Evolutionary conservation across 257 asterid species (phyloP), one percentile per base, ranked within the genome.

Genomic region (Nicotiana benthamiana): DNA sequence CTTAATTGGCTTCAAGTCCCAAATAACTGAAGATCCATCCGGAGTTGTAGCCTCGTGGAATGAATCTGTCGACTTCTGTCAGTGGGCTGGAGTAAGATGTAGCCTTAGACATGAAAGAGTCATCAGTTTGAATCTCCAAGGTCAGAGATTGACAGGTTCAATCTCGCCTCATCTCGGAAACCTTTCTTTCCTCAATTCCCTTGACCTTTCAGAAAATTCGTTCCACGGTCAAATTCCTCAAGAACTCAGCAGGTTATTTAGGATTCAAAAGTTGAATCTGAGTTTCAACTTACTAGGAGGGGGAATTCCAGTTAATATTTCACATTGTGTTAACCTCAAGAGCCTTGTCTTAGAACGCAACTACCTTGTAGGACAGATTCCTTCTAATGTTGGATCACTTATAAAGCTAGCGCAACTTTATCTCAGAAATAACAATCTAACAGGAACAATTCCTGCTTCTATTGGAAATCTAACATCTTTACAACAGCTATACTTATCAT

Each of bases 31-130:
- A 46, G 93, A 88, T 65, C 93, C 90, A n/a, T 79, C 24, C 10
- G 82, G 82, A 57, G 81, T 80, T 63, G 36, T 86, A 5, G 82
- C 18, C 80, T 82, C 86, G 12, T 89, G 88, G 92, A 86, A 89
- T 20, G 70, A 81, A 7, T 64, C 87, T 13, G 57, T 59, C 46
- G 82, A 80, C 61, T 82, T 87, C 54, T 86, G 90, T 86, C 56
- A 51, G 57, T 88, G 93, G 93, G 81, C 80, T 48, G 92, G 92
- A 20, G 86, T 88, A 30, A 36, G 17, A 22, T 88, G 91, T 65
- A 81, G 83, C 72, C 24, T 1, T 10, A n/a, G 46, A 40, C 66
- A 65, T 36, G 66, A 81, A 59, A 76, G 88, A 63, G 90, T 88
- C 74, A 79, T 60, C 16, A 56, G 65, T 84, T 82, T 88, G 68